phyloP scores from a whole-genome alignment of 768 basidiomycete species.

The Psilocybe tampanensis region DNA sequence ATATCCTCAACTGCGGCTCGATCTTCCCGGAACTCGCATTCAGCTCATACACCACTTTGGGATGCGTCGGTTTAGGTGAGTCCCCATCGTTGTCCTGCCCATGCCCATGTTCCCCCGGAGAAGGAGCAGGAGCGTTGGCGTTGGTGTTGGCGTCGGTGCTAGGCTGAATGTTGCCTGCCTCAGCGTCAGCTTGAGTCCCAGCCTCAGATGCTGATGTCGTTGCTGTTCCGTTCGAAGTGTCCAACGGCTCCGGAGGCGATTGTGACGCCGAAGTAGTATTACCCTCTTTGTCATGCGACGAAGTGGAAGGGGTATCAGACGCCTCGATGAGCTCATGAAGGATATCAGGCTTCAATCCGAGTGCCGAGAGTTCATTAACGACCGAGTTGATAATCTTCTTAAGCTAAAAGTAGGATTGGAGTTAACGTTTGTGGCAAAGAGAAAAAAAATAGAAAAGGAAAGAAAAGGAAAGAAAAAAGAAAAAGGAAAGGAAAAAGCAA shows the following conservation, averaged over 20 bases:
- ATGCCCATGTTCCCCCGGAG: not conserved
- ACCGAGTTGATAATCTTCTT: conserved; percentile 90
- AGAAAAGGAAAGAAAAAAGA: not conserved
- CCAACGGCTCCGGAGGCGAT: no score
- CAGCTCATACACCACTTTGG: conserved; percentile 60
- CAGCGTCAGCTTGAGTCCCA: no score
- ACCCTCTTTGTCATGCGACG: not conserved
- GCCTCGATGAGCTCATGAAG: conserved; percentile 44
- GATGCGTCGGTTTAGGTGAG: conserved; percentile 12
- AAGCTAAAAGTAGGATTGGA: no score
- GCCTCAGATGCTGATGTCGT: no score
- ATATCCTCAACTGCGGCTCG: conserved; percentile 61
- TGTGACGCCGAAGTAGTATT: no score
- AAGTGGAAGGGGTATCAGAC: not conserved
- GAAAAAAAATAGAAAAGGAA: not conserved
- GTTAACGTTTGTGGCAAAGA: no score
- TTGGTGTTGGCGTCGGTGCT: no score
- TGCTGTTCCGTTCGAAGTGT: no score
- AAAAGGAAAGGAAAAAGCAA: not conserved
- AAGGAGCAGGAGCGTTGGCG: no score
- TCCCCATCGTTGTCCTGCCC: not conserved
- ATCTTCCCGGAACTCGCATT: conserved; percentile 45
- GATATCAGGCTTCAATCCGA: conserved; percentile 60
- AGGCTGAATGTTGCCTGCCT: no score
- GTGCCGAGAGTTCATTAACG: conserved; percentile 71